Evolutionary conservation across 164 flowering plant genomes (phyloP), one percentile per base, ranked within the genome.

Genomic region (Nelumbo lutea): DNA sequence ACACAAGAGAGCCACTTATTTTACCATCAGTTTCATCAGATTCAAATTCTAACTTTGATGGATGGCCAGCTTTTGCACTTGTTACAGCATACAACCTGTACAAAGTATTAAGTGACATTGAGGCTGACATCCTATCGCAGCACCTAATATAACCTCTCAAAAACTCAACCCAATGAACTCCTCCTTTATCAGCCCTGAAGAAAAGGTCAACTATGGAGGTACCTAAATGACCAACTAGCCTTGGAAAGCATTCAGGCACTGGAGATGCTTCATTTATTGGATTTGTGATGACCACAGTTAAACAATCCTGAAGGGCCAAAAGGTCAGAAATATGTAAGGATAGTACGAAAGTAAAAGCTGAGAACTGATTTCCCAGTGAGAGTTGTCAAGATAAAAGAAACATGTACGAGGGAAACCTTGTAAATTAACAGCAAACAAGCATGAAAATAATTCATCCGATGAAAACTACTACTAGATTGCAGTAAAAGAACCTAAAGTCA

Each of bases 161-260:
- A 74, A 90, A 95, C 67, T 89, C 91, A 58, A 86, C 64, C 98
- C 95, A 92, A 74, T 71, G 68, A 40, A 90, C 60, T 15, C 90
- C 90, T 43, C 77, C 88, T 56, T 88, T 76, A n/a, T 80, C 91
- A 13, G 81, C 58, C 9, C 70, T 71, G 68, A 90, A 95, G 72
- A 85, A 87, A 6, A 78, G 63, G 58, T 92, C 94, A 55, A 84
- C 84, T 39, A 92, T 72, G 3, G 95, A 64, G 38, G 82, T 55
- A 50, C 97, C 93, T 41, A 90, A 27, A 52, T 89, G 76, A 69
- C 65, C 77, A 82, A 95, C 76, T 68, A 90, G 67, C 40, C 50
- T 61, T 0, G 72, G 74, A 73, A 89, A 84, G n/a, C 67, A 75
- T 53, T 82, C 84, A 10, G 82, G 82, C 56, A 79, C 15, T 2